These are phyloP conservation scores for Kluyveromyces dobzhanskii DNA, from an alignment of 805 yeast species.

Conservation along the genomic window DNA sequence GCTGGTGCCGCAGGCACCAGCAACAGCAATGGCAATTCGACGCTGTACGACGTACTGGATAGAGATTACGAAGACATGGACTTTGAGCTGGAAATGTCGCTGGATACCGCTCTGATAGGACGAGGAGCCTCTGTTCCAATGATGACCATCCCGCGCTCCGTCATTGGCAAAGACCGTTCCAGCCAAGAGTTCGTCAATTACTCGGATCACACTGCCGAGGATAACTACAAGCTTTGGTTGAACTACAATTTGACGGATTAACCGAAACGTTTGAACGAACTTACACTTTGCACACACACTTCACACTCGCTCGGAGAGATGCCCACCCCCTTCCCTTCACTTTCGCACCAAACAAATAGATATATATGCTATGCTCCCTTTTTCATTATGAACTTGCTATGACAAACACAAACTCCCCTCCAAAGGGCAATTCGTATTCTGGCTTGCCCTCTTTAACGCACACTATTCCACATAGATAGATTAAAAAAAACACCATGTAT, in stretches of 20 bases:
- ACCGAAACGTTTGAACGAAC: neutral
- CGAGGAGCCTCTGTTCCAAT: constrained; percentile 4
- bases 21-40: neutral
- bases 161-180: constrained; percentile 1
- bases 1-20: neutral
- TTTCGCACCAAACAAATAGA: no score
- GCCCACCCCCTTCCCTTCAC: no score
- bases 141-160: constrained; percentile 6
- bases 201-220: constrained; percentile 23
- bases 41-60: neutral
- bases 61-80: constrained; percentile 1
- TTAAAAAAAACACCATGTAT: no score
- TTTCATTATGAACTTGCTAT: no score
- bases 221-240: constrained; percentile 26
- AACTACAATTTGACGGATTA: constrained; percentile 10
- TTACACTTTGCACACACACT: no score
- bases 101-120: neutral
- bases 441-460: no score
- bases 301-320: no score
- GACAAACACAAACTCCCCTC: no score
- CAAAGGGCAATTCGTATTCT: no score
- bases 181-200: constrained; percentile 3
- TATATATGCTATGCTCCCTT: no score
- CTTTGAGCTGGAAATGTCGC: constrained; percentile 1
- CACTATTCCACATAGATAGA: no score